These are phyloP conservation scores for Colletotrichum echinochloae DNA, from an alignment of 2,329 filamentous ascomycete species.

Conservation along the genomic window DNA sequence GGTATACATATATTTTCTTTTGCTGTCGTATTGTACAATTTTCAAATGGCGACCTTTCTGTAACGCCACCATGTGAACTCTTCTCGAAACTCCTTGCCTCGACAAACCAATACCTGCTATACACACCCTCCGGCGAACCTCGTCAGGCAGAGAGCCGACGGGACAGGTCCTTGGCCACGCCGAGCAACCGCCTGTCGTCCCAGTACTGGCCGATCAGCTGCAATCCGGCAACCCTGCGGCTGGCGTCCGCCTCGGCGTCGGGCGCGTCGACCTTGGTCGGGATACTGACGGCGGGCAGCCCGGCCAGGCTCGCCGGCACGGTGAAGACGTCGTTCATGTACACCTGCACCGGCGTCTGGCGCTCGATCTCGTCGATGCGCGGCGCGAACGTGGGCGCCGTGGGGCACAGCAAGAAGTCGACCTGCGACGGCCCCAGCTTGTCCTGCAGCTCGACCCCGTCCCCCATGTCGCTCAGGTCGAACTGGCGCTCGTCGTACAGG, in stretches of 20 bases:
- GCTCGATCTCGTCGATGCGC: slow-evolving; percentile 66
- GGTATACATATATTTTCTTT: slow-evolving; percentile 38
- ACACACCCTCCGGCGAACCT: neutral
- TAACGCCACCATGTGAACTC: neutral
- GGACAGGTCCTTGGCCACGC: slow-evolving; percentile 63
- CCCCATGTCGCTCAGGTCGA: slow-evolving; percentile 71
- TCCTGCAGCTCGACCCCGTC: slow-evolving; percentile 63
- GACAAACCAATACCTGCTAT: neutral
- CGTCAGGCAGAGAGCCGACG: slow-evolving; percentile 44
- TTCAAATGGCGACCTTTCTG: neutral
- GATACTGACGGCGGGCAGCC: slow-evolving; percentile 88
- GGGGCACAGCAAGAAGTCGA: slow-evolving; percentile 89
- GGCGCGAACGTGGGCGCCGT: slow-evolving; percentile 86
- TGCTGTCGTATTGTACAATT: slow-evolving; percentile 27
- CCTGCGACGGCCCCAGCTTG: slow-evolving; percentile 70
- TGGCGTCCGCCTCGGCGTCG: slow-evolving; percentile 48
- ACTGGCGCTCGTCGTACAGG: slow-evolving; percentile 66
- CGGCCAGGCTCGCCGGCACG: slow-evolving; percentile 92
- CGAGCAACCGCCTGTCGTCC: slow-evolving; percentile 75
- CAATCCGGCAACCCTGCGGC: slow-evolving; percentile 63
- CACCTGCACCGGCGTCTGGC: slow-evolving; percentile 72
- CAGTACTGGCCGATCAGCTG: slow-evolving; percentile 87
- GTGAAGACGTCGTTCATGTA: slow-evolving; percentile 98
- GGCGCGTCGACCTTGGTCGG: slow-evolving; percentile 77
- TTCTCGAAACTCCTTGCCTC: neutral